phyloP scores from a whole-genome alignment of 2,329 filamentous ascomycete species.

The Apiospora arundinis region DNA sequence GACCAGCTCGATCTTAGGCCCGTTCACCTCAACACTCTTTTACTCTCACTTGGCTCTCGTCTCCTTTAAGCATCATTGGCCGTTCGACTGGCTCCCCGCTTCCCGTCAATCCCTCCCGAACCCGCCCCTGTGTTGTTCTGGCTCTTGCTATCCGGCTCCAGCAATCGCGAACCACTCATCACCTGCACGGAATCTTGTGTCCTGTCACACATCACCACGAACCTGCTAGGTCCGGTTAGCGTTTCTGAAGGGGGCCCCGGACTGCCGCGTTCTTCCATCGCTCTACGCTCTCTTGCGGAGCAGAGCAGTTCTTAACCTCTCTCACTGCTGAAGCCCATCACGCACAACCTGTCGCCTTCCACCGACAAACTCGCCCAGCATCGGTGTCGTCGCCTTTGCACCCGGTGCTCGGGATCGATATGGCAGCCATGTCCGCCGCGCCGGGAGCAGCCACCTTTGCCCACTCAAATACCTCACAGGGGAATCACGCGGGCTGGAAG shows the following conservation, averaged over 20 bases:
- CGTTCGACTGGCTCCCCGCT: constrained; percentile 12
- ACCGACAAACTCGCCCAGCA: background rate
- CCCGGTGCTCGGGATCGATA: constrained; percentile 35
- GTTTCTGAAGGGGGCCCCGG: background rate
- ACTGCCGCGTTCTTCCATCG: constrained; percentile 7
- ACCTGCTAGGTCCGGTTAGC: constrained; percentile 10
- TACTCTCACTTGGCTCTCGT: constrained; percentile 3
- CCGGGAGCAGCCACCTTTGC: constrained; percentile 55
- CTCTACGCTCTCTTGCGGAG: background rate
- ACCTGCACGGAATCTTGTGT: background rate
- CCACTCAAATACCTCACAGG: constrained; percentile 57
- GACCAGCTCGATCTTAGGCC: constrained; percentile 4
- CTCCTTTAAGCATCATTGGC: constrained; percentile 12
- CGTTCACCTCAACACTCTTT: constrained; percentile 2
- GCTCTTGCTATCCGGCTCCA: background rate
- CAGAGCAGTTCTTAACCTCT: background rate
- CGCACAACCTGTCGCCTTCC: background rate
- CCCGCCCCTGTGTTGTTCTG: background rate
- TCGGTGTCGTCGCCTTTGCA: constrained; percentile 13
- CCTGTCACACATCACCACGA: background rate
- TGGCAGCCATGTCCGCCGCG: constrained; percentile 61
- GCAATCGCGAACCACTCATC: constrained; percentile 9
- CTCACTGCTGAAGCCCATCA: background rate
- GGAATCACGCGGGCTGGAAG: constrained; percentile 52
- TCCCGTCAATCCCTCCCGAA: constrained; percentile 12